Conservation (phyloP, 805 yeast species). For the Nakazawaea laoshanensis region DNA sequence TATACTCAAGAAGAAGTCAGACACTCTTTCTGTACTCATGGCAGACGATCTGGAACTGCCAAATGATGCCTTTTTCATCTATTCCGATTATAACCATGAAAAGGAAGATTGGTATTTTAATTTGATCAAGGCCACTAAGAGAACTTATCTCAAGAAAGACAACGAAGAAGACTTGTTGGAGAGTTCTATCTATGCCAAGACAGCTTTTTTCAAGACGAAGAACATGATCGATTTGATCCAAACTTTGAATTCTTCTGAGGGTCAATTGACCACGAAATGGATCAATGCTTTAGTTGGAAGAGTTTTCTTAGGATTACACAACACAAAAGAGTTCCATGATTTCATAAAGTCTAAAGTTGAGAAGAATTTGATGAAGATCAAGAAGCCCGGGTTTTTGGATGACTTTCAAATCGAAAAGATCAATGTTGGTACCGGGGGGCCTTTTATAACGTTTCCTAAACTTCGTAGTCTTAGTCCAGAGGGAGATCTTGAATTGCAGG, state of each 20-base stretch:
- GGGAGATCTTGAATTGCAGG: slow-evolving; percentile 59
- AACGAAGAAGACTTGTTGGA: slow-evolving; percentile 29
- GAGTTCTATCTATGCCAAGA: slow-evolving; percentile 60
- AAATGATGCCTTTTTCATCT: slow-evolving; percentile 44
- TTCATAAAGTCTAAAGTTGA: slow-evolving; percentile 51
- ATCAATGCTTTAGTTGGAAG: slow-evolving; percentile 83
- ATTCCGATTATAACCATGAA: slow-evolving; percentile 68
- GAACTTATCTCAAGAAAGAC: slow-evolving; percentile 17
- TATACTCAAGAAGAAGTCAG: slow-evolving; percentile 41
- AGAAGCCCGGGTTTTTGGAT: slow-evolving; percentile 82
- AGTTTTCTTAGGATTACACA: slow-evolving; percentile 65
- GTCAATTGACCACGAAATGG: slow-evolving; percentile 83
- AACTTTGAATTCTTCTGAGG: slow-evolving; percentile 72
- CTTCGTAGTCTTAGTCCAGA: slow-evolving; percentile 67
- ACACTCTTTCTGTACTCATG: slow-evolving; percentile 10
- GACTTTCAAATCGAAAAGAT: slow-evolving; percentile 69
- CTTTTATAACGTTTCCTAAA: slow-evolving; percentile 67
- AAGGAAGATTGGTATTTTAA: slow-evolving; percentile 95
- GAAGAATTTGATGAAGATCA: slow-evolving; percentile 68
- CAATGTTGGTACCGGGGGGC: slow-evolving; percentile 73
- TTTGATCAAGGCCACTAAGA: slow-evolving; percentile 67
- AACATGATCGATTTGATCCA: slow-evolving; percentile 72
- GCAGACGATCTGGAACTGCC: slow-evolving; percentile 21
- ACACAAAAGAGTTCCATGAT: slow-evolving; percentile 57
- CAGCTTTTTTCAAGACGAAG: slow-evolving; percentile 62